Base-by-base conservation (phyloP, 805 yeast species). In the Saccharomyces eubayanus region DNA sequence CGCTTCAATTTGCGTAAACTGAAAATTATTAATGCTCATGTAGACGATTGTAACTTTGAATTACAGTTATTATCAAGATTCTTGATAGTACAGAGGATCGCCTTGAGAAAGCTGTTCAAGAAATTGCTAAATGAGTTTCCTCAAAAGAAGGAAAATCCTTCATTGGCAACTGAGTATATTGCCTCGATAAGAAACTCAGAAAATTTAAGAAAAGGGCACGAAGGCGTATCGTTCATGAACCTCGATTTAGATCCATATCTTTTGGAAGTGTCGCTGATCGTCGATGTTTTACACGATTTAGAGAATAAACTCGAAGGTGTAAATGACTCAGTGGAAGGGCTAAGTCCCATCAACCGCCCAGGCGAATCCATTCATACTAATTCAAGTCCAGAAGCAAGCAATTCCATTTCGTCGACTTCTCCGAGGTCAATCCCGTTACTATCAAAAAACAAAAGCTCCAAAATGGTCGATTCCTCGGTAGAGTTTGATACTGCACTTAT, bases 51-150 rank as follows among this genome's bases (percentile, higher is more conserved):
- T 47, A 68, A 61, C 49, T 57, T 56, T 29, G 77, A 75, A 47
- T 66, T 82, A 50, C 82, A 81, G 55, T 76, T 79, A 57, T 65
- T 84, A 46, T 75, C 83, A 41, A 74, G 83, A 55, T 84, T 78
- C 60, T 74, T 83, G 20, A 66, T 82, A 30, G 70, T 83, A 47
- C 89, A 84, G 61, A 82, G 81, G 63, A 76, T 83, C 30, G 87
- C 87, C 9, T 64, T 80, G 12, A 75, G 78, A 60, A 84, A 83
- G 68, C 73, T 83, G 53, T 76, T 82, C 60, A 82, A 83, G 67
- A 83, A 83, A 63, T 77, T 68, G 20, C 47, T 55, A 8, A 60
- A 62, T 29, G 61, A 65, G 51, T 63, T 60, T 53, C 65, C 65
- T 10, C 50, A 51, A 49, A 61, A 59, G 4, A 47, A 47, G 14